A percentile compares a stretch with the other conserved stretches of the same genome.
These are phyloP conservation scores for Eucalyptus sp. DNA, from an alignment of 345 rosid species.

Conservation along the genomic window DNA sequence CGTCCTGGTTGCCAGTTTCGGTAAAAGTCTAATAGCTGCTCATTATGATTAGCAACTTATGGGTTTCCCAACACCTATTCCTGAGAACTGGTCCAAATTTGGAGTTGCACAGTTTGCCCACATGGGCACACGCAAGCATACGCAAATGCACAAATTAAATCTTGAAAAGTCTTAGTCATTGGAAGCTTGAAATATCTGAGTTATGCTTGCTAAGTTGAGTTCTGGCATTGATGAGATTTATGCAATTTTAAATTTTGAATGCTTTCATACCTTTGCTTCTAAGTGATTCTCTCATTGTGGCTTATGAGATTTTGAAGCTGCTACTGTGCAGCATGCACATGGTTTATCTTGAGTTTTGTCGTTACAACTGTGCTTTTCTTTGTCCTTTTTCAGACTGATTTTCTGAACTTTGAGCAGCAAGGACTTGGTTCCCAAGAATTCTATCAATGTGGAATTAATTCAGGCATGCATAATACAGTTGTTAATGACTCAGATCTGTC, in stretches of 20 bases:
- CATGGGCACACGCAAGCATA: not conserved
- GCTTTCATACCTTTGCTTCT: not conserved
- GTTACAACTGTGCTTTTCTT: not conserved
- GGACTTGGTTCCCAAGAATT: conserved; percentile 27
- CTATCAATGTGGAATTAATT: conserved; percentile 20
- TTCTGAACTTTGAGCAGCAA: conserved; percentile 15
- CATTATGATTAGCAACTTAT: not conserved
- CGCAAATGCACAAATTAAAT: not conserved
- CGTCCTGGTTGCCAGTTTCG: not conserved
- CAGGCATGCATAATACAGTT: conserved; percentile 15
- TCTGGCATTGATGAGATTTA: not conserved
- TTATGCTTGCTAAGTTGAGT: not conserved
- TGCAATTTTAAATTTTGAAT: not conserved
- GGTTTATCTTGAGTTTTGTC: not conserved
- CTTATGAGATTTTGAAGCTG: not conserved
- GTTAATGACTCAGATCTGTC: conserved; percentile 22
- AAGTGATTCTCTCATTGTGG: not conserved
- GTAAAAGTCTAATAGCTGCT: not conserved
- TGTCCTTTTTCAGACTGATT: conserved; percentile 25
- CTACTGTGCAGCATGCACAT: not conserved
- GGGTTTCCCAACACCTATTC: not conserved
- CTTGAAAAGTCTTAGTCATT: not conserved
- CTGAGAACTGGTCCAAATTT: not conserved
- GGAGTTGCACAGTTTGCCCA: not conserved
- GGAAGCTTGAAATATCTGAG: not conserved